These are phyloP conservation scores for Salix suchowensis DNA, from an alignment of 345 rosid genomes.

Conservation along the genomic window DNA sequence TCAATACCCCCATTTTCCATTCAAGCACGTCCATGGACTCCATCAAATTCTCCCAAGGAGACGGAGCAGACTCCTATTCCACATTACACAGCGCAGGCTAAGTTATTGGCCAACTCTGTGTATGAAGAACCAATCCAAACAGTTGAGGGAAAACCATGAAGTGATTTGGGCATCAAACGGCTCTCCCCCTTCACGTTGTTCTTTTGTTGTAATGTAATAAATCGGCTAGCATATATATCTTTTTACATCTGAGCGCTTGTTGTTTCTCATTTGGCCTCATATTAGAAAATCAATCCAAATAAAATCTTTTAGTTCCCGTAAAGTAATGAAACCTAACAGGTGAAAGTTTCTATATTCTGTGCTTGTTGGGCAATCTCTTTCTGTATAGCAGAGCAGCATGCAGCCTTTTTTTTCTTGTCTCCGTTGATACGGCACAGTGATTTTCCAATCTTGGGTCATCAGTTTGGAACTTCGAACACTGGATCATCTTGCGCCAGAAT, in stretches of 20 bases:
- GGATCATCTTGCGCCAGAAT: too few relatives aligned
- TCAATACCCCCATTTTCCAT: slow-evolving; percentile 1
- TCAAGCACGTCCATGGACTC: slow-evolving; percentile 22
- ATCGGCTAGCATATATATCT: slow-evolving; percentile 3
- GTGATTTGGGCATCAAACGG: background rate
- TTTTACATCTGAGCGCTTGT: background rate
- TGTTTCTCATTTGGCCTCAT: background rate
- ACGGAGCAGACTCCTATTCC: slow-evolving; percentile 12
- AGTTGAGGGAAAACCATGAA: slow-evolving; percentile 17
- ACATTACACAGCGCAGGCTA: slow-evolving; percentile 14
- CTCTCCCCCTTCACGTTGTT: background rate
- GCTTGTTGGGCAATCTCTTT: too few relatives aligned
- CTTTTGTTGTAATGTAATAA: slow-evolving; percentile 4
- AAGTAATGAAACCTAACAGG: background rate
- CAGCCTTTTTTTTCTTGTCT: too few relatives aligned
- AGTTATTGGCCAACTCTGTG: slow-evolving; percentile 14
- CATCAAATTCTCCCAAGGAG: slow-evolving; percentile 11
- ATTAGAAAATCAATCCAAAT: background rate
- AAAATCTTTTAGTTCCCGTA: background rate
- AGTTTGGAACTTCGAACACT: too few relatives aligned
- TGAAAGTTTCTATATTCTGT: too few relatives aligned
- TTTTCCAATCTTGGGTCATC: too few relatives aligned
- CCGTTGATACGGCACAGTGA: too few relatives aligned
- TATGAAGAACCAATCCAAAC: slow-evolving; percentile 23
- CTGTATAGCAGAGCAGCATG: too few relatives aligned